Evolutionary conservation across 805 yeast species (phyloP).

Genomic region (Maudiozyma barnettii): DNA sequence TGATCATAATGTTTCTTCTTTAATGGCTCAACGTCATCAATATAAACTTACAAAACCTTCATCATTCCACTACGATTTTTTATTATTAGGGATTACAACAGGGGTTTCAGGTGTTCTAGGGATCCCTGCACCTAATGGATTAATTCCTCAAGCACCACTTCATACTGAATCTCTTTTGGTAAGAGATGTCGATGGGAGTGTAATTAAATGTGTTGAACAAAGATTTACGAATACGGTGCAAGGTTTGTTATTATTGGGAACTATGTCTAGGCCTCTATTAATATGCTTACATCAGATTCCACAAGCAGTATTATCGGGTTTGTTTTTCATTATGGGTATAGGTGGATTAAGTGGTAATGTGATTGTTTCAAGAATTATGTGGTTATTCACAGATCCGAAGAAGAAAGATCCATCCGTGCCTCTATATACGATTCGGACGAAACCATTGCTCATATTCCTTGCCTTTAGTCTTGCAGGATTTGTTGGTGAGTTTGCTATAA

Average conservation of each 20-base stretch:
- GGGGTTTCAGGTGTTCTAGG: constrained; percentile 83
- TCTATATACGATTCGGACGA: constrained; percentile 26
- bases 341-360: constrained; percentile 63
- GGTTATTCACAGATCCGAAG: constrained; percentile 45
- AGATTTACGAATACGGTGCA: constrained; percentile 76
- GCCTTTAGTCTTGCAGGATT: constrained; percentile 55
- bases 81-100: constrained; percentile 75
- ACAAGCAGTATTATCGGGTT: constrained; percentile 85
- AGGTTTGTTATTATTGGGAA: constrained; percentile 72
- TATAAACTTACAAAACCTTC: constrained; percentile 81
- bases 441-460: constrained; percentile 44
- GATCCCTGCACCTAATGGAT: constrained; percentile 91
- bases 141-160: constrained; percentile 94
- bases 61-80: constrained; percentile 87
- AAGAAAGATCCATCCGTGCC: constrained; percentile 28
- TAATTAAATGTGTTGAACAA: constrained; percentile 72
- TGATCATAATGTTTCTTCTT: constrained; percentile 89
- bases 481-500: constrained; percentile 74
- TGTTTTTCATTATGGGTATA: constrained; percentile 89
- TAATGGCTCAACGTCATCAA: constrained; percentile 81
- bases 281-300: constrained; percentile 77
- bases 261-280: constrained; percentile 84
- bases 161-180: constrained; percentile 75
- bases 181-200: constrained; percentile 19
- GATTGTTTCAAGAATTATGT: constrained; percentile 53